Evolutionary conservation across 2,329 filamentous ascomycete species (phyloP).

Genomic region (Ophiostoma montium): DNA sequence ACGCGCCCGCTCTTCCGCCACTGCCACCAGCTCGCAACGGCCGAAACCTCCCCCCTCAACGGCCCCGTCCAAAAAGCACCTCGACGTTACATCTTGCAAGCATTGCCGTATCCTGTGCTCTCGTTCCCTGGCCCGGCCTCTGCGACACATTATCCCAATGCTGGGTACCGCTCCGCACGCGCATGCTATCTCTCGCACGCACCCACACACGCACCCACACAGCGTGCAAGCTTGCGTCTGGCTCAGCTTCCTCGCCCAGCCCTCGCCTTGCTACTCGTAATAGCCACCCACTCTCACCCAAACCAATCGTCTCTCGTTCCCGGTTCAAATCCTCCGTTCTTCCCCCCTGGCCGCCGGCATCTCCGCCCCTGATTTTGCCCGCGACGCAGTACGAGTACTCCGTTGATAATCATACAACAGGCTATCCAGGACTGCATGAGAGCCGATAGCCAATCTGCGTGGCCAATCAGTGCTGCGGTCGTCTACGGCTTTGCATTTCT

Average conservation of each 20-base stretch:
- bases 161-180: no score
- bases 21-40: conserved; percentile 1
- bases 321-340: not conserved
- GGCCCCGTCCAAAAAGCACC: conserved; percentile 5
- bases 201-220: not conserved
- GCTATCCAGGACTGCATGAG: no score
- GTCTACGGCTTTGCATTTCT: not conserved
- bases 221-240: not conserved
- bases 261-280: not conserved
- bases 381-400: no score
- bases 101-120: conserved; percentile 1
- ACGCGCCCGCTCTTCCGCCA: no score
- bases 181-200: no score
- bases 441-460: no score
- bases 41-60: conserved; percentile 4
- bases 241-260: not conserved
- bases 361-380: not conserved
- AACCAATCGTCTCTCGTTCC: not conserved
- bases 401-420: no score
- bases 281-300: no score
- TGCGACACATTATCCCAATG: no score
- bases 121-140: no score
- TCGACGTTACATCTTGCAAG: conserved; percentile 5
- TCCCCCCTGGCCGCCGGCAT: not conserved
- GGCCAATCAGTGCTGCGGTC: no score